Evolutionary conservation across 1,284 basidiomycete species (phyloP).

Genomic region (Gomphus sp.): DNA sequence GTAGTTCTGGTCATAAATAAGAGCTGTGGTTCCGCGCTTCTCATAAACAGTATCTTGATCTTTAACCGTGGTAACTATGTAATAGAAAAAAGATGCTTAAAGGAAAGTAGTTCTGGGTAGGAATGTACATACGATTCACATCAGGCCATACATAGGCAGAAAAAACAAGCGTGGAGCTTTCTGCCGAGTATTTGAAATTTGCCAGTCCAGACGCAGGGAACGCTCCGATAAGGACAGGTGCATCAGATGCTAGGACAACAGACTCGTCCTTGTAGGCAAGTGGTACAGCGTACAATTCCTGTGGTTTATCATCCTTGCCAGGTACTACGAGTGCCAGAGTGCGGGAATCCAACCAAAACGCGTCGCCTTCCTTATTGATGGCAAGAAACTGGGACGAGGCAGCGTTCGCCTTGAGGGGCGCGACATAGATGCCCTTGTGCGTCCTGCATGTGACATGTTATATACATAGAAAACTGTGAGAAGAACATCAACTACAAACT

Average conservation of each 20-base stretch:
- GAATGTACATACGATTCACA: conserved; percentile 31
- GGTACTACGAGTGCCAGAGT: conserved; percentile 60
- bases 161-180: conserved; percentile 54
- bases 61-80: conserved; percentile 43
- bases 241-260: conserved; percentile 21
- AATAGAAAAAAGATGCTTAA: too few species aligned
- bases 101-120: not conserved
- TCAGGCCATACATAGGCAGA: conserved; percentile 72
- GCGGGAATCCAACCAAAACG: conserved; percentile 64
- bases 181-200: conserved; percentile 58
- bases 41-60: conserved; percentile 64
- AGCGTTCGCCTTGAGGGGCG: conserved; percentile 41
- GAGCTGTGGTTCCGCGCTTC: conserved; percentile 61
- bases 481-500: conserved; percentile 22
- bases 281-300: conserved; percentile 50
- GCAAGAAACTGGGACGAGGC: conserved; percentile 45
- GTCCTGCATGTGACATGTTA: conserved; percentile 35
- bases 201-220: conserved; percentile 55
- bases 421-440: conserved; percentile 55
- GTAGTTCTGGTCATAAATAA: conserved; percentile 71
- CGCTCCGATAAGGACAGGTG: conserved; percentile 38
- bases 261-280: conserved; percentile 30
- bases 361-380: conserved; percentile 49
- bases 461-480: not conserved
- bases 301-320: conserved; percentile 34